Base-by-base conservation (phyloP, 768 basidiomycete genomes). In the Mycena sanguinolenta region DNA sequence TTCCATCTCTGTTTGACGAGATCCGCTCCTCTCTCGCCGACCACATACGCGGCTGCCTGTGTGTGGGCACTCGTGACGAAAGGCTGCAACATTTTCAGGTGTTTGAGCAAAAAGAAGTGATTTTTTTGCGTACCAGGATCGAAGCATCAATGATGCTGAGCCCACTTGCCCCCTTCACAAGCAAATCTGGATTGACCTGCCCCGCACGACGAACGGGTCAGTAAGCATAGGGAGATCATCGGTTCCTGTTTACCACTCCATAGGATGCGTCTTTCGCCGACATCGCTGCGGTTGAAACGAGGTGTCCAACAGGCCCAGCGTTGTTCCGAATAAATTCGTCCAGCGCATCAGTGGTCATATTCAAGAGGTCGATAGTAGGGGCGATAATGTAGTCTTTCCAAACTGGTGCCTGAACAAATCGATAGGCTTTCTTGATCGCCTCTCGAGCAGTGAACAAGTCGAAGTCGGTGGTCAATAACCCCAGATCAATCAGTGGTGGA, bases 401-500 rank as follows among this genome's bases (percentile, higher is more conserved):
- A 14, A 44, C 42, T 5, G 42, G 42, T 1, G 42, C 42, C 42
- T 44, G 42, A 44, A 44, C 42, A 19, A 44, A 44, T 5, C 42
- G 42, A n/a, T 44, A 44, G 42, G 42, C 42, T 12, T 1, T 44
- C 6, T 44, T 44, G 4, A 44, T 44, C 42, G 42, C 42, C 42
- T 44, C 42, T 44, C 42, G 42, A 19, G 42, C 42, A 19, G 42
- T 44, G 64, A 42, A 55, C 75, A 77, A n/a, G n/a, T n/a, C n/a
- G n/a, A n/a, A n/a, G n/a, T n/a, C n/a, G n/a, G n/a, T n/a, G n/a
- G n/a, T n/a, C 21, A n/a, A 72, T 79, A 19, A 79, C 75, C 60
- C 44, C 49, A 44, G 36, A 53, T 13, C 78, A 80, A 50, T 77
- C 75, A 23, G 36, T 7, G 23, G 42, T 44, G 42, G 42, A 12